Conservation (phyloP, 208 protist genomes). For the Acanthamoeba castellanii region DNA sequence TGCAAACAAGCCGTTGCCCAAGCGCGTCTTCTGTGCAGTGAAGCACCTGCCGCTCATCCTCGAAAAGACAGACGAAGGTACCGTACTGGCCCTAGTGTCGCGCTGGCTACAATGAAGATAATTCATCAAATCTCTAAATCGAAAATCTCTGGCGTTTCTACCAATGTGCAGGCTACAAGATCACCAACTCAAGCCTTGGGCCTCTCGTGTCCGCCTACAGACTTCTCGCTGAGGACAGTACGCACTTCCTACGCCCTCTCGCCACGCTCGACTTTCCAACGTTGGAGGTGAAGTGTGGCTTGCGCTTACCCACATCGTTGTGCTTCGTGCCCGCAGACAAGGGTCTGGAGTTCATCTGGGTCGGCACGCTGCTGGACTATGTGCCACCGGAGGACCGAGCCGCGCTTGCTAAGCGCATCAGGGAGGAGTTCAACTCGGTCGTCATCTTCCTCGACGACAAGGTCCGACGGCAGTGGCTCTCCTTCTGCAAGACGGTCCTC, state of each 20-base stretch:
- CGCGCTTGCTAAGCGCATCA: conserved; percentile 32
- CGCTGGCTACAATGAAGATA: background rate
- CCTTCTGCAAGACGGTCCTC: conserved; percentile 67
- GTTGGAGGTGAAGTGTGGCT: too few species aligned
- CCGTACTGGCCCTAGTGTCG: background rate
- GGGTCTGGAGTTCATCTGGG: conserved; percentile 66
- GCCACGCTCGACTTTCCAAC: background rate
- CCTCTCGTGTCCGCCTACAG: conserved; percentile 26
- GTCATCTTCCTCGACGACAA: conserved; percentile 66
- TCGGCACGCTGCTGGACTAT: conserved; percentile 59
- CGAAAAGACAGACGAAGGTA: conserved; percentile 39
- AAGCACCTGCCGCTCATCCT: conserved; percentile 57
- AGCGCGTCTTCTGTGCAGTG: conserved; percentile 53
- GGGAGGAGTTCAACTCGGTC: conserved; percentile 59
- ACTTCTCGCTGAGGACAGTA: conserved; percentile 34
- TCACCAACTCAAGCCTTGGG: conserved; percentile 62
- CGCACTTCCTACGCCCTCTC: background rate
- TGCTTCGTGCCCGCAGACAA: background rate
- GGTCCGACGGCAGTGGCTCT: conserved; percentile 63
- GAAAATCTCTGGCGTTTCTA: background rate
- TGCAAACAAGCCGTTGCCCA: conserved; percentile 28
- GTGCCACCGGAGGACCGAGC: conserved; percentile 42
- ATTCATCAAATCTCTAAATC: too few species aligned
- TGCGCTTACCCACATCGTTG: background rate
- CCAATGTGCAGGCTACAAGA: conserved; percentile 31